phyloP scores from a whole-genome alignment of 2,329 filamentous ascomycete species.

The Pseudopyrenochaeta lycopersici region DNA sequence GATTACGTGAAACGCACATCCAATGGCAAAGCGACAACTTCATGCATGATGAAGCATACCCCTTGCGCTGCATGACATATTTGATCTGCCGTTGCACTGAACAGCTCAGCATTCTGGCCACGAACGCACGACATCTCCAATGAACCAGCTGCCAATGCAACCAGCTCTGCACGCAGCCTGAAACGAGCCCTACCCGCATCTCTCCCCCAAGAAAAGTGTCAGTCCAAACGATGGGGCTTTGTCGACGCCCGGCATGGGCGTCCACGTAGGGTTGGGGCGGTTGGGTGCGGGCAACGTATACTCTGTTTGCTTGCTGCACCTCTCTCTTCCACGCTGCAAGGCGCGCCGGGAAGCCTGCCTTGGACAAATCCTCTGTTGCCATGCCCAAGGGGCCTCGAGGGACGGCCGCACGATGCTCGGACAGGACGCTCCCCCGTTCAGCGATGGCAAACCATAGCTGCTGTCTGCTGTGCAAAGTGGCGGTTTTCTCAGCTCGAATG shows the following conservation, averaged over 20 bases:
- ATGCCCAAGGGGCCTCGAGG: slow-evolving; percentile 32
- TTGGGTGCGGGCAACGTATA: slow-evolving; percentile 32
- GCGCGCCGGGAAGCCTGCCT: slow-evolving; percentile 28
- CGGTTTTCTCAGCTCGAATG: slow-evolving; percentile 39
- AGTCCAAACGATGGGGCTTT: slow-evolving; percentile 22
- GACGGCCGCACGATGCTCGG: slow-evolving; percentile 23
- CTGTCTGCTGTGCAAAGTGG: slow-evolving; percentile 35
- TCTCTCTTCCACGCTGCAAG: slow-evolving; percentile 34
- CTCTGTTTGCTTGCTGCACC: slow-evolving; percentile 27
- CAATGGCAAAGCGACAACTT: slow-evolving; percentile 3
- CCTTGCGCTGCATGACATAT: slow-evolving; percentile 37
- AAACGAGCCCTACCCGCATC: slow-evolving; percentile 28
- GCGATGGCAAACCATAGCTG: slow-evolving; percentile 35
- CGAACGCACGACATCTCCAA: slow-evolving; percentile 39
- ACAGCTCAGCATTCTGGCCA: slow-evolving; percentile 29
- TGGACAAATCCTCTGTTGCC: slow-evolving; percentile 39
- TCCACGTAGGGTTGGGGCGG: slow-evolving; percentile 39
- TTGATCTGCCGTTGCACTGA: slow-evolving; percentile 20
- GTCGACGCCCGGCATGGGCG: slow-evolving; percentile 25
- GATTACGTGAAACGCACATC: neutral
- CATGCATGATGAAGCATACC: slow-evolving; percentile 27
- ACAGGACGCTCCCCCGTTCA: slow-evolving; percentile 27
- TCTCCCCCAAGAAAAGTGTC: slow-evolving; percentile 16
- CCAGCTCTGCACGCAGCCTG: slow-evolving; percentile 33
- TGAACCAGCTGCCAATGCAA: slow-evolving; percentile 32